A percentile compares a stretch with the other conserved stretches of the same genome.
phyloP scores from a whole-genome alignment of 2,329 filamentous ascomycete genomes.

The Talaromyces atroroseus region DNA sequence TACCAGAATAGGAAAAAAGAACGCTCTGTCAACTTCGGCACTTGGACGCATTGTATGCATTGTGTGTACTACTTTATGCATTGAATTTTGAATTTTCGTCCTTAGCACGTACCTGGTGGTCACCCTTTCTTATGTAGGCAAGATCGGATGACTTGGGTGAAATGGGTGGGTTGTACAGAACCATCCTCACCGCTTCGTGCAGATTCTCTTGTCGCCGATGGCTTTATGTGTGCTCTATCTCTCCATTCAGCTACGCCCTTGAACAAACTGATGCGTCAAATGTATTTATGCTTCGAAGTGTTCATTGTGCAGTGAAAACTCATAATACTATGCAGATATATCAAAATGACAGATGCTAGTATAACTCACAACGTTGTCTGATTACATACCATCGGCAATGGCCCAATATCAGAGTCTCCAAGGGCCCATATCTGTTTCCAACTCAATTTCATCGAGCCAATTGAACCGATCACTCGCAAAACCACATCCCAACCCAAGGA shows the following conservation, averaged over 20 bases:
- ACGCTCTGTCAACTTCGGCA: not conserved
- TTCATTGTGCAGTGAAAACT: not conserved
- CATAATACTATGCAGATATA: too few relatives aligned
- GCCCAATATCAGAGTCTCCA: not conserved
- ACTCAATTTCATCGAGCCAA: slow-evolving; percentile 8
- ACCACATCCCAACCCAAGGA: slow-evolving; percentile 2
- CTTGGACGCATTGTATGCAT: not conserved
- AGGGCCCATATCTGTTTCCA: slow-evolving; percentile 2
- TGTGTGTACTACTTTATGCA: not conserved
- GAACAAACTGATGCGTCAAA: not conserved
- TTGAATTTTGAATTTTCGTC: not conserved
- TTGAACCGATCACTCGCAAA: slow-evolving; percentile 7
- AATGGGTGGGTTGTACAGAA: not conserved
- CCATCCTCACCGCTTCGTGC: slow-evolving; percentile 4
- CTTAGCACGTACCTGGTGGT: not conserved
- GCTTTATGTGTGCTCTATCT: not conserved
- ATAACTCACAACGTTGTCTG: too few relatives aligned
- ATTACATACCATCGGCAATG: not conserved
- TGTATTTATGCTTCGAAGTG: not conserved
- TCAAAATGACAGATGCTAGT: too few relatives aligned
- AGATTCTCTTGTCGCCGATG: not conserved
- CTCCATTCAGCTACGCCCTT: not conserved
- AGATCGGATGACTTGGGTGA: slow-evolving; percentile 4
- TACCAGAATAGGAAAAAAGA: not conserved
- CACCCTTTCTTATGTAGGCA: not conserved